phyloP scores from a whole-genome alignment of 2,329 filamentous ascomycete genomes.

The Trichophyton simii region DNA sequence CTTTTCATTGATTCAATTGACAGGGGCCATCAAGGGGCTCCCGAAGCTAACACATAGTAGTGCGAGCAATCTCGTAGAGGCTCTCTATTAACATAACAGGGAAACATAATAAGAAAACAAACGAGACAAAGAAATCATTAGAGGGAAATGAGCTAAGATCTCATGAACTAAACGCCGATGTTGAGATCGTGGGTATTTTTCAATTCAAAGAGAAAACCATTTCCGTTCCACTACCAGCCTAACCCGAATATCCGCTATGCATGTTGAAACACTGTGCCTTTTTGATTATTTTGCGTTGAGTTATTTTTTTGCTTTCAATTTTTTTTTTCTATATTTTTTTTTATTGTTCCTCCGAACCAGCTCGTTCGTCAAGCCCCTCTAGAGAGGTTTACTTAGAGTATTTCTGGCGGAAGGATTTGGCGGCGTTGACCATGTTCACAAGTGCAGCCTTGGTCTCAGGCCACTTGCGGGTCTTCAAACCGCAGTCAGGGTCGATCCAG shows the following conservation, averaged over 20 bases:
- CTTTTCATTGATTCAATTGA: not conserved
- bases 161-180: constrained; percentile 32
- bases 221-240: constrained; percentile 11
- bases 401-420: constrained; percentile 91
- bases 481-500: constrained; percentile 99
- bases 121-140: constrained; percentile 1
- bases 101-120: constrained; percentile 1
- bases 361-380: constrained; percentile 1
- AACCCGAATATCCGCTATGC: constrained; percentile 9
- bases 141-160: constrained; percentile 14
- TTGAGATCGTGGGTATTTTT: constrained; percentile 39
- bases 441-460: constrained; percentile 95
- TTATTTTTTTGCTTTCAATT: not conserved
- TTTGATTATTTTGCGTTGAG: constrained; percentile 3
- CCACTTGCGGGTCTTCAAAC: constrained; percentile 98
- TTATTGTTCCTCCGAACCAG: not conserved
- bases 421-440: constrained; percentile 93
- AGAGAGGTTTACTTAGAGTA: constrained; percentile 46
- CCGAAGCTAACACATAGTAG: not conserved
- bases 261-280: constrained; percentile 15
- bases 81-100: not conserved
- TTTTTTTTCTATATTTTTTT: not conserved
- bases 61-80: not conserved
- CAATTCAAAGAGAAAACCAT: constrained; percentile 15
- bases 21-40: not conserved